These are phyloP conservation scores for Hyaloscypha finlandica DNA, from an alignment of 495 filamentous ascomycete species.

Conservation along the genomic window DNA sequence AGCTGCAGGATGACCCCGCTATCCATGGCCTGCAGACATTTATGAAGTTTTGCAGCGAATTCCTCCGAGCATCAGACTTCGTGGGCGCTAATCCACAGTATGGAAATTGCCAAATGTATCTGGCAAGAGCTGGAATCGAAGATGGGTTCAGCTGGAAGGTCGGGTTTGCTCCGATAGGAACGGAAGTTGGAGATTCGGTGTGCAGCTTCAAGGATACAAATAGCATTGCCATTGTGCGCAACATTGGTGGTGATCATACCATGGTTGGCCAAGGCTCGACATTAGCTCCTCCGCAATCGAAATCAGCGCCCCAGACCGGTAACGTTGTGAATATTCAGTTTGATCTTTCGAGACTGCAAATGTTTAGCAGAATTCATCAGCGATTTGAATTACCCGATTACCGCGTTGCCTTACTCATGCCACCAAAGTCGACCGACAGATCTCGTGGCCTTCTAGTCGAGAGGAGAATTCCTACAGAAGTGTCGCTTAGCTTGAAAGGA, in stretches of 20 bases:
- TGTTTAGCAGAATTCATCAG: background rate
- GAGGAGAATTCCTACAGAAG: no score
- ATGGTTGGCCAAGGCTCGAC: slow-evolving; percentile 11
- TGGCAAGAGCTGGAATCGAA: background rate
- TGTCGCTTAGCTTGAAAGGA: background rate
- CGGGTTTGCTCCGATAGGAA: slow-evolving; percentile 1
- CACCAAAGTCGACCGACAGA: no score
- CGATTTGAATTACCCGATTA: background rate
- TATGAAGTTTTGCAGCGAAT: background rate
- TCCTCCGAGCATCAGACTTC: background rate
- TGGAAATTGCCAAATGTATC: slow-evolving; percentile 1
- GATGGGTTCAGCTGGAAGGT: background rate
- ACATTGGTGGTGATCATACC: background rate
- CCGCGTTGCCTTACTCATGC: background rate
- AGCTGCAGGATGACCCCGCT: background rate
- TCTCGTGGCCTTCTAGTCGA: no score
- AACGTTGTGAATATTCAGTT: background rate
- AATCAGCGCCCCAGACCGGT: background rate
- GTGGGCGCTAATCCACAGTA: background rate
- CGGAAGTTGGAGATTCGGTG: background rate
- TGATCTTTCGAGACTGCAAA: background rate
- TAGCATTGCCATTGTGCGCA: slow-evolving; percentile 5
- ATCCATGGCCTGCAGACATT: background rate
- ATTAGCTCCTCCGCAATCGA: background rate
- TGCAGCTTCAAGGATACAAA: slow-evolving; percentile 12